Conservation (phyloP, 768 basidiomycete species). For the Sporobolomyces phaffii region DNA sequence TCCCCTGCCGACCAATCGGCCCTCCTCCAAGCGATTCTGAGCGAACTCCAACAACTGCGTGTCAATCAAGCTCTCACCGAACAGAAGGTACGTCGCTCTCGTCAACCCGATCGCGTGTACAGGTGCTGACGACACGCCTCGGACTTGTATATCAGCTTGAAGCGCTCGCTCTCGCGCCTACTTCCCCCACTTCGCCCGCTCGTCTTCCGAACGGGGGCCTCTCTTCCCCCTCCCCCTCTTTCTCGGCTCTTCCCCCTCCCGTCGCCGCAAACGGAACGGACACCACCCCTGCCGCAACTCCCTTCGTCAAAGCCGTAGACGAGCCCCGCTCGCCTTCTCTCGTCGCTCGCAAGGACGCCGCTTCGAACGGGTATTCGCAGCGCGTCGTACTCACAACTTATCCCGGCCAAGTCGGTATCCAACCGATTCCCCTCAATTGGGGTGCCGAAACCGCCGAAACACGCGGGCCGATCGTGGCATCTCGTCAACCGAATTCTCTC, state of each 20-base stretch:
- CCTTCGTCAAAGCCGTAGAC: conserved; percentile 29
- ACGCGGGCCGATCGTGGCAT: conserved; percentile 72
- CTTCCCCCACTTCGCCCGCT: conserved; percentile 16
- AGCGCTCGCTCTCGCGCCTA: conserved; percentile 10
- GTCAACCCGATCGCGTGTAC: too few species aligned
- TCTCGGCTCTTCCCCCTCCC: conserved; percentile 8
- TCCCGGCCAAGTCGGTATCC: conserved; percentile 85
- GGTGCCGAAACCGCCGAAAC: conserved; percentile 60
- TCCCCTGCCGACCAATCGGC: conserved; percentile 3
- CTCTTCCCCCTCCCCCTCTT: not conserved
- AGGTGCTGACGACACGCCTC: too few species aligned
- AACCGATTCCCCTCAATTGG: conserved; percentile 73
- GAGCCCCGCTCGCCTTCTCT: conserved; percentile 25
- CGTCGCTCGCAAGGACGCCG: conserved; percentile 52
- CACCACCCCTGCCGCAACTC: not conserved
- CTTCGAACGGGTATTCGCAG: conserved; percentile 61
- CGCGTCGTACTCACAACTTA: conserved; percentile 82
- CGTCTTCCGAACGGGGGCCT: not conserved
- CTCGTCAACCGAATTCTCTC: conserved; percentile 69
- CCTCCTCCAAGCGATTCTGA: conserved; percentile 36
- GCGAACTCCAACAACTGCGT: conserved; percentile 30
- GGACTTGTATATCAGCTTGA: too few species aligned
- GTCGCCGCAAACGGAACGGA: not conserved
- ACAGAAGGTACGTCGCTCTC: conserved; percentile 25
- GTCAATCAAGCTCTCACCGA: conserved; percentile 28